These are phyloP conservation scores for Hypoxylon perforatum DNA, from an alignment of 495 filamentous ascomycete species.

Conservation along the genomic window DNA sequence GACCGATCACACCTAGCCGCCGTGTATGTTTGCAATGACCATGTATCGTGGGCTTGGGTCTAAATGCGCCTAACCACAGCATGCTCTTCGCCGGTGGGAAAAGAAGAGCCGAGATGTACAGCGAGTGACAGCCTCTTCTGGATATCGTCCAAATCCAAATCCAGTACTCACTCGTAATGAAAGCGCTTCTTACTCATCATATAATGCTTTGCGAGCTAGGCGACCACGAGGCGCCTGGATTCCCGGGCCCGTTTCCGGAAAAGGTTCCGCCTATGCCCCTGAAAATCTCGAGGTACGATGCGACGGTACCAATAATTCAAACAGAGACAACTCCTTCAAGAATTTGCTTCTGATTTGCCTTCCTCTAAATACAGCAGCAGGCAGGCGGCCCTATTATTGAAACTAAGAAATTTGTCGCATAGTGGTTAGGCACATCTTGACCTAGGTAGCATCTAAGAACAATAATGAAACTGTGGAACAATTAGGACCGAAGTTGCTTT, in stretches of 20 bases:
- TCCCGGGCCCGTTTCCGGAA: conserved; percentile 11
- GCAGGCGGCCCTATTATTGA: background rate
- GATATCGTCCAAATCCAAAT: too few species aligned
- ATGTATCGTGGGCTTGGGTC: too few species aligned
- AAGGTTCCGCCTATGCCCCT: background rate
- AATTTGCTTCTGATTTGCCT: too few species aligned
- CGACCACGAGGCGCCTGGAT: background rate
- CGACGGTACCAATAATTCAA: background rate
- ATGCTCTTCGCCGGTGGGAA: too few species aligned
- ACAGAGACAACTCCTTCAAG: background rate
- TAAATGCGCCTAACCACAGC: too few species aligned
- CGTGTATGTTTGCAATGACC: too few species aligned
- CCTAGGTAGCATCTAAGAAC: background rate
- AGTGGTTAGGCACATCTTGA: background rate
- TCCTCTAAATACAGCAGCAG: background rate
- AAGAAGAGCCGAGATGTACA: too few species aligned
- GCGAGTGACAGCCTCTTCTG: too few species aligned
- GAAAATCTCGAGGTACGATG: conserved; percentile 3
- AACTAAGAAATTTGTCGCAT: background rate
- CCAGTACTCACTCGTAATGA: too few species aligned
- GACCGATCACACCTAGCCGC: background rate
- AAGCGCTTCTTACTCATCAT: too few species aligned
- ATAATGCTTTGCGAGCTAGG: too few species aligned
- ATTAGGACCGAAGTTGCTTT: conserved; percentile 8
- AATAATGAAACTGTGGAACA: conserved; percentile 8